Base-by-base conservation (phyloP, 1,139 yeast species). In the Martiniozyma asiatica region DNA sequence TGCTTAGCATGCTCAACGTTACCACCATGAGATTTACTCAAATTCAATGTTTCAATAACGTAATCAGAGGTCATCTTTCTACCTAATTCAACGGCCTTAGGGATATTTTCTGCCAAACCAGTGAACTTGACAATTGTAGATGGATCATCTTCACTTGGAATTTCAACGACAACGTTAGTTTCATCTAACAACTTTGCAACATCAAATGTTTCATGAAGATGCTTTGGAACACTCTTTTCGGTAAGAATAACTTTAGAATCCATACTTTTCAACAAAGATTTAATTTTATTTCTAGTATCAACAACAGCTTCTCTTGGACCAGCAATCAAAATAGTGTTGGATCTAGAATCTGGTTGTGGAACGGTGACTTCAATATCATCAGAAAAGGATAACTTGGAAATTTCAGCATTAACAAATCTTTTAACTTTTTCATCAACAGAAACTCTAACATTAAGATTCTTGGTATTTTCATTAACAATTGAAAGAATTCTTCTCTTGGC, bases 1-100 rank as follows among this genome's bases (percentile, higher is more conserved):
- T 75, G 69, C 44, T 71, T 71, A 20, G 92, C 94, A 47, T 87
- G 96, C 19, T 60, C 52, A 36, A 73, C 55, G 48, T 80, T 75
- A 45, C 81, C 82, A 47, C 82, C 81, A 53, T 87, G 95, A 23
- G 96, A 94, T 53, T 71, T 76, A 15, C 92, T 73, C 59, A 87
- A 75, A 45, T 82, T 93, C 49, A 87, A 64, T 15, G 72, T 59
- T 44, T 79, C 85, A 27, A 79, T 73, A 55, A 66, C 48, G 63
- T 68, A 61, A 30, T 63, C 50, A 48, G 67, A 55, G 42, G 76
- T 68, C 53, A 58, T 70, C 54, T 57, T 57, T 55, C 65, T 60
- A 10, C 74, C 69, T 35, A 50, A 50, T 5, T 65, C 65, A 42
- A 78, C 65, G 20, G 95, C 95, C 14, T 58, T 56, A 12, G 64